Evolutionary conservation across 1,284 basidiomycete species (phyloP).

Genomic region (Ganoderma meredithae): DNA sequence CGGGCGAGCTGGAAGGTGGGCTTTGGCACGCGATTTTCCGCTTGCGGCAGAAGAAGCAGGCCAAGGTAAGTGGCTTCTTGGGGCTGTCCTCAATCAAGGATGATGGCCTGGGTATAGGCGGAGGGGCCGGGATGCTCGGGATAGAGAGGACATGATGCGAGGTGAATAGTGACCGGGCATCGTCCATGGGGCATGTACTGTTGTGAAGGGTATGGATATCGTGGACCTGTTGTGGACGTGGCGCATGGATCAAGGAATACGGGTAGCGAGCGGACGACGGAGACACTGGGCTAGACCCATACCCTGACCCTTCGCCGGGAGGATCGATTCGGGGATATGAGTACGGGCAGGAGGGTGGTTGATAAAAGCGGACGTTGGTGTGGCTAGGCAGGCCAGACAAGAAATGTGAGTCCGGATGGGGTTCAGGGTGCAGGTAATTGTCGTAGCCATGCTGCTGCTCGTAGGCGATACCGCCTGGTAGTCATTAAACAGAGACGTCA

Average conservation of each 20-base stretch:
- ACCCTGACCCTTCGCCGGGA: constrained; percentile 20
- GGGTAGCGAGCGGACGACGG: constrained; percentile 13
- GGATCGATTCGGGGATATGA: constrained; percentile 28
- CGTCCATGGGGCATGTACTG: constrained; percentile 18
- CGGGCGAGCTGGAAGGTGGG: constrained; percentile 44
- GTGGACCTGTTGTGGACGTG: constrained; percentile 27
- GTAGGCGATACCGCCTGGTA: constrained; percentile 20
- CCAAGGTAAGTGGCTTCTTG: constrained; percentile 50
- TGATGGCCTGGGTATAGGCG: constrained; percentile 34
- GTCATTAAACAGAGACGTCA: constrained; percentile 13
- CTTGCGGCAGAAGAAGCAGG: constrained; percentile 53
- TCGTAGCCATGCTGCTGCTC: constrained; percentile 18
- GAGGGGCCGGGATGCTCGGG: constrained; percentile 31
- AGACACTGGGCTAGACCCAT: constrained; percentile 20
- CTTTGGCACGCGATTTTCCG: constrained; percentile 56
- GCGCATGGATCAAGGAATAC: constrained; percentile 27
- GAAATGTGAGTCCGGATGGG: constrained; percentile 22
- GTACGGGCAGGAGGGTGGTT: constrained; percentile 30
- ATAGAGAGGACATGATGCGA: constrained; percentile 33
- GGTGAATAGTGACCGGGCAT: constrained; percentile 10
- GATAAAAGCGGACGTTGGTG: constrained; percentile 24
- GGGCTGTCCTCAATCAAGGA: constrained; percentile 43
- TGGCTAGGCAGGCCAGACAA: constrained; percentile 17
- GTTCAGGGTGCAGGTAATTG: constrained; percentile 18
- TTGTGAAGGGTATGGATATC: constrained; percentile 27